phyloP scores from a whole-genome alignment of 1,139 yeast genomes.

The Debaryomycetaceae sp. region DNA sequence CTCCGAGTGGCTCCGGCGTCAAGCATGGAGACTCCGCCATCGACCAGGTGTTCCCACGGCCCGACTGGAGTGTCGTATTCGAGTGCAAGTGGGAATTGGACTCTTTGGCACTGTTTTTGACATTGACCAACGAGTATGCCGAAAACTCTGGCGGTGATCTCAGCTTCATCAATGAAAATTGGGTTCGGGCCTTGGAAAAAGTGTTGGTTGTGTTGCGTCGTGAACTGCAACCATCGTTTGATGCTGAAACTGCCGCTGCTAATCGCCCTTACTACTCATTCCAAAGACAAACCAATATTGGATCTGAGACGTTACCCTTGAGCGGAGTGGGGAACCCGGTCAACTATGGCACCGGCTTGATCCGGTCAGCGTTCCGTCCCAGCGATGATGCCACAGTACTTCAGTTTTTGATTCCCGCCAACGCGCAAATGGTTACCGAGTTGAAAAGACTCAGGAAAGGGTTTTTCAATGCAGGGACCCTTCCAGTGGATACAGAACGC shows the following conservation, averaged over 20 bases:
- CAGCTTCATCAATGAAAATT: constrained; percentile 47
- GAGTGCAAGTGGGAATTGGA: constrained; percentile 91
- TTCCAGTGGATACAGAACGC: constrained; percentile 2
- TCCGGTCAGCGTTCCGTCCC: constrained; percentile 86
- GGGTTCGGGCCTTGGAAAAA: constrained; percentile 59
- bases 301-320: constrained; percentile 76
- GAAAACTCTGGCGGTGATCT: constrained; percentile 46
- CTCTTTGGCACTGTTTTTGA: constrained; percentile 76
- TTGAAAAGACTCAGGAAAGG: constrained; percentile 30
- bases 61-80: constrained; percentile 69
- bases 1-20: constrained; percentile 63
- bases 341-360: constrained; percentile 61
- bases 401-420: constrained; percentile 83
- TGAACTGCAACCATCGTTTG: constrained; percentile 64
- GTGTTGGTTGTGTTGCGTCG: constrained; percentile 52
- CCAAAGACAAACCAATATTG: constrained; percentile 68
- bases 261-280: constrained; percentile 55
- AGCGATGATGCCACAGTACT: constrained; percentile 83
- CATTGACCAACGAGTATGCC: constrained; percentile 68
- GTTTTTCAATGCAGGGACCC: constrained; percentile 13
- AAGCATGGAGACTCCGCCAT: constrained; percentile 49
- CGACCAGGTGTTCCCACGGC: constrained; percentile 66
- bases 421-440: constrained; percentile 72
- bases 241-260: constrained; percentile 49
- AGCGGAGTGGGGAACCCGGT: constrained; percentile 85